Evolutionary conservation across 305 asterid species (phyloP).

Genomic region (Fraxinus sp.): DNA sequence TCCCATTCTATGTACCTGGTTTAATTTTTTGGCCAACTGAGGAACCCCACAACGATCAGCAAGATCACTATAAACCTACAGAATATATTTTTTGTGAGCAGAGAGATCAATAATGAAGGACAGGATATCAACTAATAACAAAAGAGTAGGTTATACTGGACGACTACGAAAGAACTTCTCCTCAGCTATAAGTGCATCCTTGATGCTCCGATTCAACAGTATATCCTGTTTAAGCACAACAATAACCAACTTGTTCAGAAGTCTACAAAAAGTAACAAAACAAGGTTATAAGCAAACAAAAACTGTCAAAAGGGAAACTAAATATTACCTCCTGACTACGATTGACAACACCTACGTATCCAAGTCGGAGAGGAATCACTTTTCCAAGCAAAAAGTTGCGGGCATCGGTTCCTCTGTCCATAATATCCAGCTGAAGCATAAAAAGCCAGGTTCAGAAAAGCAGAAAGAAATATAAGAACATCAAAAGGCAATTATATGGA

Average conservation of each 20-base stretch:
- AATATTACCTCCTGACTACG: slow-evolving; percentile 40
- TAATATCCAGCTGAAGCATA: slow-evolving; percentile 34
- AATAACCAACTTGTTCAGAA: not conserved
- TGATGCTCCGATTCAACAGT: slow-evolving; percentile 24
- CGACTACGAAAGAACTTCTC: slow-evolving; percentile 34
- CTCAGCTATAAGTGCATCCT: slow-evolving; percentile 37
- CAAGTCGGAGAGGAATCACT: slow-evolving; percentile 39
- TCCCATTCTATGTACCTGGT: slow-evolving; percentile 28
- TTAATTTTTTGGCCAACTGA: slow-evolving; percentile 38
- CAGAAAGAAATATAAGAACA: not conserved
- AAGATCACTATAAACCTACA: slow-evolving; percentile 31
- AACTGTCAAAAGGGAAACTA: not conserved
- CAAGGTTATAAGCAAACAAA: not conserved
- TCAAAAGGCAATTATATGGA: not conserved
- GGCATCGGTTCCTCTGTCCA: slow-evolving; percentile 45
- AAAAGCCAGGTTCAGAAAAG: not conserved
- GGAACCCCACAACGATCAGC: slow-evolving; percentile 38
- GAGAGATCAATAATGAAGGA: slow-evolving; percentile 3
- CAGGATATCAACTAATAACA: not conserved
- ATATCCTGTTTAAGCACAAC: slow-evolving; percentile 33
- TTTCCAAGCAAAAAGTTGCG: slow-evolving; percentile 37
- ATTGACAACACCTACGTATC: slow-evolving; percentile 40
- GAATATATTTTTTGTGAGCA: not conserved
- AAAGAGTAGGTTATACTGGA: slow-evolving; percentile 24
- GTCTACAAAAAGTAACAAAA: not conserved